Conservation (phyloP, 2,329 filamentous ascomycete species). For the Aspergillus ruber region DNA sequence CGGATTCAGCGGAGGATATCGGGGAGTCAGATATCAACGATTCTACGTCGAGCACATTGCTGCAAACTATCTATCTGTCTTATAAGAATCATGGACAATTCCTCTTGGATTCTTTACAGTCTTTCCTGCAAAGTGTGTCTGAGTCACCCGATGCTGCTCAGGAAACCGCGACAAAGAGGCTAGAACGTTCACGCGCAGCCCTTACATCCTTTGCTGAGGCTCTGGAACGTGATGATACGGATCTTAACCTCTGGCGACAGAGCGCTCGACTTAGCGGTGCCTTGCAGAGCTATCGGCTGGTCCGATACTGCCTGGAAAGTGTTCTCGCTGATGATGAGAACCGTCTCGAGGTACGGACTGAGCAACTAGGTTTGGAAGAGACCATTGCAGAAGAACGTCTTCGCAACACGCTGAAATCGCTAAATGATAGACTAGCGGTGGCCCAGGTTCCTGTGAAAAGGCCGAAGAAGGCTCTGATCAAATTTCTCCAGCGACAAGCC, state of each 20-base stretch:
- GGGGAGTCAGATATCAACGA: conserved; percentile 60
- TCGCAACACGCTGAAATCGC: conserved; percentile 40
- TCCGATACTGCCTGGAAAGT: conserved; percentile 58
- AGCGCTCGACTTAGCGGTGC: conserved; percentile 53
- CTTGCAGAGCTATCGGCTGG: conserved; percentile 52
- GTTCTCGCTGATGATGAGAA: conserved; percentile 58
- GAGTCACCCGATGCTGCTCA: conserved; percentile 10
- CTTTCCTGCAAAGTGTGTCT: conserved; percentile 34
- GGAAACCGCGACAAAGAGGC: conserved; percentile 15
- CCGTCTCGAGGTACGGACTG: conserved; percentile 46
- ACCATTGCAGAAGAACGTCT: conserved; percentile 49
- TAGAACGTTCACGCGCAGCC: conserved; percentile 36
- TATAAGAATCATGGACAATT: conserved; percentile 97
- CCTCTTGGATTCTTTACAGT: conserved; percentile 65
- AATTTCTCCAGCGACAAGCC: conserved; percentile 47
- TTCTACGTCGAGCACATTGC: conserved; percentile 69
- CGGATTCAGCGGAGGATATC: conserved; percentile 21
- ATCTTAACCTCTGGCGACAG: conserved; percentile 59
- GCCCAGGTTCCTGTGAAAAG: conserved; percentile 46
- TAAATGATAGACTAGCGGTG: conserved; percentile 52
- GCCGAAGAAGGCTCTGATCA: conserved; percentile 47
- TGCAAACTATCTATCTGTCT: conserved; percentile 84
- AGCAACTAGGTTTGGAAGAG: conserved; percentile 54
- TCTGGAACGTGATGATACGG: conserved; percentile 58
- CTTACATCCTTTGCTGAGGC: conserved; percentile 55